Percentiles rank a stretch among this genome's conserved stretches.
phyloP scores from a whole-genome alignment of 2,329 filamentous ascomycete species.

The Cladosporium sp. region DNA sequence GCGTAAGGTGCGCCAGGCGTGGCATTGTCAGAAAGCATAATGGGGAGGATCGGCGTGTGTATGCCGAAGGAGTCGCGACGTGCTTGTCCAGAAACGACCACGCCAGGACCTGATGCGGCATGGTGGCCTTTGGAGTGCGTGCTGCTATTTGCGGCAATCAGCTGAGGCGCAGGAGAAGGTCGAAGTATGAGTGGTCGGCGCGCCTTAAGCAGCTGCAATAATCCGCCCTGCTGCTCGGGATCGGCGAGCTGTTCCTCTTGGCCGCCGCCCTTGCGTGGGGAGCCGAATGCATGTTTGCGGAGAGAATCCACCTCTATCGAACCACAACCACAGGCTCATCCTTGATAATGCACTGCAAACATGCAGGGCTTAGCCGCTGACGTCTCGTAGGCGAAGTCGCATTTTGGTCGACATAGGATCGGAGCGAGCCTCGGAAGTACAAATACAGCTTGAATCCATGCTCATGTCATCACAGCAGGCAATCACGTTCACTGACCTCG shows the following conservation, averaged over 20 bases:
- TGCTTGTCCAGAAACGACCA: conserved; percentile 14
- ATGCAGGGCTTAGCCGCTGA: conserved; percentile 1
- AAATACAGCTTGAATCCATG: no score
- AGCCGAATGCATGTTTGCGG: conserved; percentile 3
- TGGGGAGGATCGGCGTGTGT: conserved; percentile 1
- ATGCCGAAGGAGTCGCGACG: conserved; percentile 11
- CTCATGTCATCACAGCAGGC: no score
- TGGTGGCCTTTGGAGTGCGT: background rate
- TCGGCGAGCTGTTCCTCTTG: background rate
- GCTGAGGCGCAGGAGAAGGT: conserved; percentile 18
- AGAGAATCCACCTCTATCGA: background rate
- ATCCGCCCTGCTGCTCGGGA: background rate
- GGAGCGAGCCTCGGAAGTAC: no score
- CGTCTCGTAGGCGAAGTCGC: background rate
- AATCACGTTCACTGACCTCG: no score
- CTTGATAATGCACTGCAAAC: background rate
- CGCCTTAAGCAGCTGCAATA: background rate
- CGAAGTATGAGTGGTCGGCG: conserved; percentile 8
- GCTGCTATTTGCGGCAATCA: conserved; percentile 18
- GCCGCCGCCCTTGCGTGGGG: background rate
- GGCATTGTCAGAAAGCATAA: conserved; percentile 20
- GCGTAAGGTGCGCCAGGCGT: conserved; percentile 11
- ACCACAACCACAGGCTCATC: background rate
- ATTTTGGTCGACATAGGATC: no score
- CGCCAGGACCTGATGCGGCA: background rate